phyloP scores from a whole-genome alignment of 805 yeast genomes.

The Cyberlindnera lachancei region DNA sequence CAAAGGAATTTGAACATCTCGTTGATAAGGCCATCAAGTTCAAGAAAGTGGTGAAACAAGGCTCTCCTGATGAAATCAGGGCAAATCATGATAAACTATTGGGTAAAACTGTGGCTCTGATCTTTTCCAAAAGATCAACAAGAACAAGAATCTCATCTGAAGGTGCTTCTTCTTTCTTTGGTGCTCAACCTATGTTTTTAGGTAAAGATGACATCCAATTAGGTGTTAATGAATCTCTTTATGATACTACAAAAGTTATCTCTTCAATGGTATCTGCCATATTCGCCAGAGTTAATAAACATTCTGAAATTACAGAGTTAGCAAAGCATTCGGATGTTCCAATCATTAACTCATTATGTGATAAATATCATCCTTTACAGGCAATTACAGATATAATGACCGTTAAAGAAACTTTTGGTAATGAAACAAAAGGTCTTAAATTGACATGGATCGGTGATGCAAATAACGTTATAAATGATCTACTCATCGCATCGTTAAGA shows the following conservation, averaged over 20 bases:
- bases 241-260: conserved; percentile 82
- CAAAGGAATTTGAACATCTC: conserved; percentile 61
- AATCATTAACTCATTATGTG: conserved; percentile 89
- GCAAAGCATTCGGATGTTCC: conserved; percentile 81
- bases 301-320: conserved; percentile 72
- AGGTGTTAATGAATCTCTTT: conserved; percentile 88
- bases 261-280: conserved; percentile 96
- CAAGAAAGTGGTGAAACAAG: conserved; percentile 54
- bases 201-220: conserved; percentile 96
- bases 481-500: conserved; percentile 80
- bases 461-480: conserved; percentile 90
- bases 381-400: conserved; percentile 89
- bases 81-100: conserved; percentile 43
- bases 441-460: conserved; percentile 97
- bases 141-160: conserved; percentile 92
- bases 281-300: conserved; percentile 90
- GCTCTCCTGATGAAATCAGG: conserved; percentile 31
- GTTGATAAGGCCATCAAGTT: conserved; percentile 67
- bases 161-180: conserved; percentile 88
- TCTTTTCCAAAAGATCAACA: conserved; percentile 89
- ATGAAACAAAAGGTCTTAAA: conserved; percentile 51
- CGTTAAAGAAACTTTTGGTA: conserved; percentile 72
- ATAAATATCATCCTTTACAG: conserved; percentile 88
- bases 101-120: conserved; percentile 76
- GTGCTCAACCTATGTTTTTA: conserved; percentile 93